Evolutionary conservation across 805 yeast genomes (phyloP), one percentile per base, ranked within the genome.

Genomic region (Millerozyma acaciae): DNA sequence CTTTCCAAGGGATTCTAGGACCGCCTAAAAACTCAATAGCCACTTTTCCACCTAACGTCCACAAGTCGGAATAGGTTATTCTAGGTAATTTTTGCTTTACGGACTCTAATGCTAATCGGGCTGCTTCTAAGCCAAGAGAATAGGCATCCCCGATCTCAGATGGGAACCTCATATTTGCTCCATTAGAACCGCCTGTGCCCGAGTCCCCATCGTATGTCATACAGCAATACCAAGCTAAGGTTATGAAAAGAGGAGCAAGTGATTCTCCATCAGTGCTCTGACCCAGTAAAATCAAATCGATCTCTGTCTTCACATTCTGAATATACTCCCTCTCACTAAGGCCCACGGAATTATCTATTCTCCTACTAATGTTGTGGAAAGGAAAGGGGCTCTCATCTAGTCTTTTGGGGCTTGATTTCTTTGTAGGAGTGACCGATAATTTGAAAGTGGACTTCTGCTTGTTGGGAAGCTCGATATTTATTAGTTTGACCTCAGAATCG

Each of bases 181-280:
- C 86, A 47, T 69, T 78, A 1, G 85, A 76, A 2, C 87, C 86
- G 27, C 85, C 86, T 12, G 65, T 62, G 6, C 62, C 60, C 16
- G 51, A 60, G n/a, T 57, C 53, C 43, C 63, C 64, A 48, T 84
- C 86, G 57, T 69, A 87, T 13, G 93, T 84, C n/a, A 94, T 95
- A 37, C 85, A 74, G 21, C 81, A 75, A 54, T 86, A 95, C 95
- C 95, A 86, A 17, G 95, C 83, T 35, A 84, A 69, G 48, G 95
- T 76, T 16, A 86, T 76, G 25, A 86, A 62, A 10, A 81, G 76
- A 7, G 95, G 96, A 1, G 89, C 93, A 40, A 78, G 81, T 16
- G 80, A 76, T 22, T 76, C 78, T 43, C 78, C 80, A 47, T 82
- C 89, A 51, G 74, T 79, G 13, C 69, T 49, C 15, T 66, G 52